Conservation (phyloP, 441 rosid genomes). For the Croton setiger region DNA sequence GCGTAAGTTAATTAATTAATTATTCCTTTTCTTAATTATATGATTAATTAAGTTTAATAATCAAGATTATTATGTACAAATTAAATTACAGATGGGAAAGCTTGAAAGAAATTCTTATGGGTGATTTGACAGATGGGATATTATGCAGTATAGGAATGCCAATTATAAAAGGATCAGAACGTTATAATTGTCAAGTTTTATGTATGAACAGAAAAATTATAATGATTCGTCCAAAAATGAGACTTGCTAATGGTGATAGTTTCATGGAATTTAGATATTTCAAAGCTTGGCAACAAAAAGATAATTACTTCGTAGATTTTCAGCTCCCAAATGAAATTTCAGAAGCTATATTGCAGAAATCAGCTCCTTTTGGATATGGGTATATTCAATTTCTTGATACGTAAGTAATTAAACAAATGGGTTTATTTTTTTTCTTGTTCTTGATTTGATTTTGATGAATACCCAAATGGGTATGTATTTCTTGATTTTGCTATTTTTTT, state of each 20-base stretch:
- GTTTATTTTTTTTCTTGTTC: not conserved
- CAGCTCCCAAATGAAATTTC: constrained; percentile 70
- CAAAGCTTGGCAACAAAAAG: constrained; percentile 77
- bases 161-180: constrained; percentile 76
- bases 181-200: constrained; percentile 89
- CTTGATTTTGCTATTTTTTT: not conserved
- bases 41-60: not conserved
- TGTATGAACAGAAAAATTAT: constrained; percentile 76
- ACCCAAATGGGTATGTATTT: not conserved
- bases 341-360: constrained; percentile 64
- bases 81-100: constrained; percentile 86
- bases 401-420: constrained; percentile 33
- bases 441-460: too few species aligned
- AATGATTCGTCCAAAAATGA: constrained; percentile 90
- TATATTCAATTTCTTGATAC: constrained; percentile 80
- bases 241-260: constrained; percentile 92
- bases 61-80: not conserved
- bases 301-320: constrained; percentile 69
- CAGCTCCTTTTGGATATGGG: constrained; percentile 88
- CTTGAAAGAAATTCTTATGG: constrained; percentile 72
- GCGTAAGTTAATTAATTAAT: too few species aligned
- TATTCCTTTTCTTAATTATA: too few species aligned
- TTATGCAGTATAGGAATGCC: constrained; percentile 98
- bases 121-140: constrained; percentile 83
- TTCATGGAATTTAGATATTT: constrained; percentile 91